Base-by-base conservation (phyloP, 805 yeast species). In the Cyberlindnera suaveolens region DNA sequence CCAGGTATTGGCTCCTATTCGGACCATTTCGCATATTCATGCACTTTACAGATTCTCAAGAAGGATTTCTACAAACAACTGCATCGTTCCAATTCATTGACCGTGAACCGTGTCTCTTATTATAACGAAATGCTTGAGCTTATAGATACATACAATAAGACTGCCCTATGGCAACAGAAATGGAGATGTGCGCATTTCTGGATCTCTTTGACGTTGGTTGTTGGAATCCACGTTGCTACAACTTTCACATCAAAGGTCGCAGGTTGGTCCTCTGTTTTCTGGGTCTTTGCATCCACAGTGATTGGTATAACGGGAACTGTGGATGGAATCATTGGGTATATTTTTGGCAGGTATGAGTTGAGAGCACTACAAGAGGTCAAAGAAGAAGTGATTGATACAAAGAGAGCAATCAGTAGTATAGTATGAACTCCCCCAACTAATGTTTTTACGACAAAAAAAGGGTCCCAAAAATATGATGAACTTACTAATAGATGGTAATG, bases 11-110 rank as follows among this genome's bases (percentile, higher is more conserved):
- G 95, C 23, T 84, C 95, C 4, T 82, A 76, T 48, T 87, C 96
- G 1, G 99, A 93, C 58, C 99, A 93, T 67, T 93, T 93, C 70
- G 99, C 91, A 0, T 85, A 83, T 54, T 54, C 72, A 1, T 71
- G 78, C 34, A 63, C 69, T 1, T 52, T 78, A 34, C 58, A 66
- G 38, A 45, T 70, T 3, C 42, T 57, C 16, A 18, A 20, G 13
- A 39, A 30, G 32, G 35, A 31, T 32, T 20, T 32, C 26, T 33
- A 38, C 16, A 34, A 17, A 18, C 23, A 30, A 34, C 19, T 26
- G 15, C 38, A 29, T 34, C 27, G 48, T 38, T 37, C 43, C 42
- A 33, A 42, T 19, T 40, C 39, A 26, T 40, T 27, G 16, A 36
- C 34, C 1, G 36, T 34, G 10, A 36, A 32, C 15, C 36, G 43